phyloP scores from a whole-genome alignment of 192 early-diverging fungal species.

The Umbelopsis sp. region DNA sequence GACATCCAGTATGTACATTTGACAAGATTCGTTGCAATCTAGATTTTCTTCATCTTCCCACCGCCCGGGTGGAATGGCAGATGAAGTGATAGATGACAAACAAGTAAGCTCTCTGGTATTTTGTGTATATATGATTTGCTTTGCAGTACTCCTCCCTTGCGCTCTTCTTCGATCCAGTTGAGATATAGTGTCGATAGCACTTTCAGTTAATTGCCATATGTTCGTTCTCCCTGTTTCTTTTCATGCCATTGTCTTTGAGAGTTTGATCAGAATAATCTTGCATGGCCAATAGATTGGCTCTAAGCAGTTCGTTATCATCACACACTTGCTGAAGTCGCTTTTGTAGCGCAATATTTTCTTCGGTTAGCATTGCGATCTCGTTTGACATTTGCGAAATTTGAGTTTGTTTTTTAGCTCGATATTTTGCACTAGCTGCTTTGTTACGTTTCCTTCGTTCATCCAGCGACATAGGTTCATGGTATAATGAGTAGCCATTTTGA shows the following conservation, averaged over 20 bases:
- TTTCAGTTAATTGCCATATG: not conserved
- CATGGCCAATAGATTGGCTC: not conserved
- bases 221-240: not conserved
- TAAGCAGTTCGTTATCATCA: not conserved
- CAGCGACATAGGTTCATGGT: slow-evolving; percentile 39
- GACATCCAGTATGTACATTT: too few relatives aligned
- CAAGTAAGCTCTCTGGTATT: too few relatives aligned
- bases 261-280: not conserved
- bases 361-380: not conserved
- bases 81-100: too few relatives aligned
- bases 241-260: not conserved
- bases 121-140: too few relatives aligned
- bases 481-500: not conserved
- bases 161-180: too few relatives aligned
- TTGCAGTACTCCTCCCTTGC: too few relatives aligned
- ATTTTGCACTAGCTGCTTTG: slow-evolving; percentile 61
- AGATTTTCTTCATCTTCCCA: too few relatives aligned
- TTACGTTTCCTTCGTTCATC: slow-evolving; percentile 54
- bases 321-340: not conserved
- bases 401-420: slow-evolving; percentile 50
- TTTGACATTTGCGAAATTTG: slow-evolving; percentile 1
- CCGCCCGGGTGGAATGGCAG: too few relatives aligned
- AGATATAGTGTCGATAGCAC: too few relatives aligned
- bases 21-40: too few relatives aligned
- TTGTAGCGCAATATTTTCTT: not conserved